Evolutionary conservation across 148 eudicot genomes (phyloP).

Genomic region (Selenicereus undatus): DNA sequence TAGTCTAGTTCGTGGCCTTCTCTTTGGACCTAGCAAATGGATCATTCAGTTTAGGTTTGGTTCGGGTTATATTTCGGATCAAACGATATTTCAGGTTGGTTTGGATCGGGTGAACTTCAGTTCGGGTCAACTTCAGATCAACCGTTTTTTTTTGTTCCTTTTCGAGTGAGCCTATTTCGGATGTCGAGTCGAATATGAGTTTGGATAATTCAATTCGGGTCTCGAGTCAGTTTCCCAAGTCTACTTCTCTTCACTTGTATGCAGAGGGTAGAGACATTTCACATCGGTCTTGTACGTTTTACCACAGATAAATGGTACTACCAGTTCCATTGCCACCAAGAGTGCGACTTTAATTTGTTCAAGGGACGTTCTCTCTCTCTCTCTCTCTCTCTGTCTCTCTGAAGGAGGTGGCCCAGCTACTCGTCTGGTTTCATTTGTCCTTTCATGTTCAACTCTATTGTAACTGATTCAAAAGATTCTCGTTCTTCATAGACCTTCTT

Average conservation of each 20-base stretch:
- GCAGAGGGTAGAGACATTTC: background rate
- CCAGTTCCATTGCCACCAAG: background rate
- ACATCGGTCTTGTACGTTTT: constrained; percentile 25
- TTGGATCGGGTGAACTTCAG: too few relatives aligned
- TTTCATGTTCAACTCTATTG: constrained; percentile 67
- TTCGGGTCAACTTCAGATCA: too few relatives aligned
- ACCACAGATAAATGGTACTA: constrained; percentile 16
- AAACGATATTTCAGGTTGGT: too few relatives aligned
- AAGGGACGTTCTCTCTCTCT: background rate
- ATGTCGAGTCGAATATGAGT: too few relatives aligned
- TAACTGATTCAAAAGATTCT: constrained; percentile 23
- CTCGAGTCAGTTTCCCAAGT: too few relatives aligned
- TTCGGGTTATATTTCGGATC: too few relatives aligned
- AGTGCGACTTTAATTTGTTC: background rate
- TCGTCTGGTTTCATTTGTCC: constrained; percentile 51
- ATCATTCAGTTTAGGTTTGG: too few relatives aligned
- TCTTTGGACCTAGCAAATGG: too few relatives aligned
- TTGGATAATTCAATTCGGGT: too few relatives aligned
- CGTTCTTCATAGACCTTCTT: background rate
- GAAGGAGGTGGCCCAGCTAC: constrained; percentile 14
- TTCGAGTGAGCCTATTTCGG: too few relatives aligned
- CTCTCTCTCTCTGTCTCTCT: background rate
- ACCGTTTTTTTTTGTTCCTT: too few relatives aligned
- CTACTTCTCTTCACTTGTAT: constrained; percentile 13
- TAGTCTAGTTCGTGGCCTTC: background rate